Evolutionary conservation across 1,284 basidiomycete genomes (phyloP), one percentile per base, ranked within the genome.

Genomic region (Ganoderma boninense): DNA sequence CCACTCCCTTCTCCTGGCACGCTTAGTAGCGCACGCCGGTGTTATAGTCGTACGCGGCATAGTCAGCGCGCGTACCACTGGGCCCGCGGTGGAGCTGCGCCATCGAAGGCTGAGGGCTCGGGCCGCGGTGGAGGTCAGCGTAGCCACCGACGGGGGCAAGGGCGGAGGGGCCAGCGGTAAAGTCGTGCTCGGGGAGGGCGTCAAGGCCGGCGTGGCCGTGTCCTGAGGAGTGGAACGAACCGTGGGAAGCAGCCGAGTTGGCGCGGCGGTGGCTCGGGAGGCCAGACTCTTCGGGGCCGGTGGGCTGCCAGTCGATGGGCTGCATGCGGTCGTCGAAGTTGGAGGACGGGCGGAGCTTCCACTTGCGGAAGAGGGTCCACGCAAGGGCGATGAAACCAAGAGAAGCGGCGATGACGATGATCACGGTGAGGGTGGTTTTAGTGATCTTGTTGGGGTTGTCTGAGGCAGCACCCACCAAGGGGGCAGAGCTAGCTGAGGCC

Each of bases 361-460:
- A 95, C 82, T 96, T 96, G 83, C 95, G 92, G 86, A 96, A 94
- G 77, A 95, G 84, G 46, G 95, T 96, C 93, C 93, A 97, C 73
- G 92, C 86, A 73, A 95, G 88, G 65, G 87, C 86, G 44, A 90
- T 81, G 52, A 87, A 90, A 73, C 90, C 95, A 59, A 95, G 79
- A 59, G 87, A 89, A 6, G 90, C 86, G 11, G 89, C 93, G 63
- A 94, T 84, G 56, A 90, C 89, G 74, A 95, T 91, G 75, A 97
- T 84, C 62, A 90, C 85, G 32, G 92, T 95, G 68, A 95, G 79
- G 6, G 92, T 89, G 29, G 86, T 85, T 75, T 85, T 87, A 61
- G 86, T 81, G 65, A 86, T 77, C 64, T 79, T 78, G 40, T 75
- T 69, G 43, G 71, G 64, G 49, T 71, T 69, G n/a, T 29, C 29